A percentile compares a stretch with the other conserved stretches of the same genome.
These are phyloP conservation scores for Hippophae gyantsensis DNA, from an alignment of 306 rosid species.

Conservation along the genomic window DNA sequence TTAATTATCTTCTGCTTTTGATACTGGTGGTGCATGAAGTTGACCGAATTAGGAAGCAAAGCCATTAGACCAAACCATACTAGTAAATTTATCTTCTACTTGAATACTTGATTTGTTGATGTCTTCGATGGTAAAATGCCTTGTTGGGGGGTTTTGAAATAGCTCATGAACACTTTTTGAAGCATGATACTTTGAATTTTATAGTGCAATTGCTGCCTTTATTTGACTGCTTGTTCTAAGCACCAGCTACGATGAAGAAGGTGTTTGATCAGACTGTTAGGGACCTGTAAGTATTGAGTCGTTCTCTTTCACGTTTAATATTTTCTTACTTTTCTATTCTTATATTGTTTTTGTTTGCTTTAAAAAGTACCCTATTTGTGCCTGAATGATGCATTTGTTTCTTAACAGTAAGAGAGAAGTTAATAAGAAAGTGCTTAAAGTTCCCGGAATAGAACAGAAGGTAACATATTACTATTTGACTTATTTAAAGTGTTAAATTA, in stretches of 20 bases:
- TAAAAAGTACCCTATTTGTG: neutral
- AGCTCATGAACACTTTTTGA: neutral
- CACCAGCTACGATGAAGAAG: slow-evolving; percentile 63
- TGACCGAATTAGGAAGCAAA: too few species aligned
- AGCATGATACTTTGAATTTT: slow-evolving; percentile 3
- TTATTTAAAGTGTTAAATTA: too few species aligned
- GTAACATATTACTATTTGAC: slow-evolving; percentile 23
- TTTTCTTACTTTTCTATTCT: neutral
- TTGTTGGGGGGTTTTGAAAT: neutral
- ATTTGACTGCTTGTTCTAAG: neutral
- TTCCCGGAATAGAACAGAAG: slow-evolving; percentile 98
- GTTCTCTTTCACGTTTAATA: neutral
- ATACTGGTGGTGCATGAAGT: too few species aligned
- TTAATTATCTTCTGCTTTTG: too few species aligned
- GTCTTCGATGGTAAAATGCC: neutral
- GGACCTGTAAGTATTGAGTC: slow-evolving; percentile 66
- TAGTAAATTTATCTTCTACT: neutral
- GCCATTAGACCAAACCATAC: too few species aligned
- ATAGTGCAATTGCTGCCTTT: slow-evolving; percentile 4
- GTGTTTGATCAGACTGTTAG: slow-evolving; percentile 92
- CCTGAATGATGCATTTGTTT: slow-evolving; percentile 7
- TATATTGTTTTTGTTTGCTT: neutral
- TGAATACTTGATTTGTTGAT: neutral
- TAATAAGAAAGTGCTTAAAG: slow-evolving; percentile 91
- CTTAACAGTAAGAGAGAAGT: slow-evolving; percentile 87